These are phyloP conservation scores for Suillus fuscotomentosus DNA, from an alignment of 768 basidiomycete species.

Conservation along the genomic window DNA sequence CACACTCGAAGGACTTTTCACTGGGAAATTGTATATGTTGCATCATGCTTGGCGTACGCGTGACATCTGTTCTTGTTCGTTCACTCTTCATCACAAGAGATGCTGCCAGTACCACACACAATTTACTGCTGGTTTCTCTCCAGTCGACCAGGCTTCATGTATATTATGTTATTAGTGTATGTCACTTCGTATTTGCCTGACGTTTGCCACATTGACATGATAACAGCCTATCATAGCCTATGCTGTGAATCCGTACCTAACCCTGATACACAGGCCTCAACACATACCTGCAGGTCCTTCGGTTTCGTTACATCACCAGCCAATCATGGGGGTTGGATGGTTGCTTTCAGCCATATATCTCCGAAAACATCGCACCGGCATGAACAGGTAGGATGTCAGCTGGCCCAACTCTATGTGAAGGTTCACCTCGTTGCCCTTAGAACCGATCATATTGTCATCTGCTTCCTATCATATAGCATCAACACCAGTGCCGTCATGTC, in stretches of 20 bases:
- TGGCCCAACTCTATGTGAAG: no score
- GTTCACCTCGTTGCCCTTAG: not conserved
- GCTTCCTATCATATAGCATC: conserved; percentile 15
- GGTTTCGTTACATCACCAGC: conserved; percentile 1
- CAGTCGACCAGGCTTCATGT: conserved; percentile 6
- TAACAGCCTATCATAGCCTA: conserved; percentile 1
- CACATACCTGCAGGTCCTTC: not conserved
- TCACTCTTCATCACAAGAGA: no score
- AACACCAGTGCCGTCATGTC: conserved; percentile 14
- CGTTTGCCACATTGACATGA: not conserved
- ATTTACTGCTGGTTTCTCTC: not conserved
- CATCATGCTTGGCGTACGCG: no score
- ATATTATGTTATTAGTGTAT: conserved; percentile 8
- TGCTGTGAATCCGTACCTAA: no score
- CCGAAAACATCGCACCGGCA: conserved; percentile 11
- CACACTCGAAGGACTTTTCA: no score
- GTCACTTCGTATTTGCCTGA: not conserved
- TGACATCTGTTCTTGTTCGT: not conserved
- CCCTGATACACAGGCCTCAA: not conserved
- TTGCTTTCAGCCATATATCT: conserved; percentile 1
- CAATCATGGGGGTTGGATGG: conserved; percentile 15
- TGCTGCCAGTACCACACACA: no score
- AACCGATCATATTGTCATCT: conserved; percentile 7
- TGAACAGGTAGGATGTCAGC: conserved; percentile 5
- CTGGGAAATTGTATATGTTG: no score